Base-by-base conservation (phyloP, 2,329 filamentous ascomycete species). In the Didymella segeticola region DNA sequence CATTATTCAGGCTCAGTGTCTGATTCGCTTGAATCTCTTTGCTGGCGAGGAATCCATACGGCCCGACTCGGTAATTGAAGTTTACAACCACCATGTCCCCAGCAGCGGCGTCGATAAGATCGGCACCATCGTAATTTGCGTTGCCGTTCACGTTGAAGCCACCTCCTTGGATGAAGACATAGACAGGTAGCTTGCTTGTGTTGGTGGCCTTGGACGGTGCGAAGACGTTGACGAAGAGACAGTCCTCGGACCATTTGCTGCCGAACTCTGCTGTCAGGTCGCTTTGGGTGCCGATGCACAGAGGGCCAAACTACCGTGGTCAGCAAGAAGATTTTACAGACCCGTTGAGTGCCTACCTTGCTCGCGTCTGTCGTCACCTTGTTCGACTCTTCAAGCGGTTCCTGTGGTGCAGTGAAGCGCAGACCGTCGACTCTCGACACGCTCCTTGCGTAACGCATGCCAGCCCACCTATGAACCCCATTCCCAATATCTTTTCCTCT, bases 401-500 rank as follows among this genome's bases (percentile, higher is more conserved):
- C 86, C 63, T 82, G 77, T 0, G 90, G 89, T 11, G 86, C 84
- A 47, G 80, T 78, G 67, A 92, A 93, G 17, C 90, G 69, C 37
- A 71, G 47, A 26, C 72, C 70, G 17, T 73, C 66, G 19, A 69
- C 43, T 10, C 70, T 62, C 8, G 71, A 70, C 1, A 66, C 58
- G 22, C 57, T 67, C 17, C 71, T 63, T 33, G 89, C 90, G 76
- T 86, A 95, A 36, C 89, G 84, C 58, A 95, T 84, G 1, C 89
- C 90, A 7, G 90, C 80, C 88, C 89, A 93, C 70, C 88, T 81
- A 2, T 83, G 85, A 41, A 91, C 76, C 1, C 86, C 87, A 61
- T 83, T 83, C 0, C 73, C 61, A 1, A 82, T 76, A 1, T 77
- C 67, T 4, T 77, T 73, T 8, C 90, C 90, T 43, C 79, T 72